Evolutionary conservation across 306 rosid genomes (phyloP).

Genomic region (Alnus glutinosa): DNA sequence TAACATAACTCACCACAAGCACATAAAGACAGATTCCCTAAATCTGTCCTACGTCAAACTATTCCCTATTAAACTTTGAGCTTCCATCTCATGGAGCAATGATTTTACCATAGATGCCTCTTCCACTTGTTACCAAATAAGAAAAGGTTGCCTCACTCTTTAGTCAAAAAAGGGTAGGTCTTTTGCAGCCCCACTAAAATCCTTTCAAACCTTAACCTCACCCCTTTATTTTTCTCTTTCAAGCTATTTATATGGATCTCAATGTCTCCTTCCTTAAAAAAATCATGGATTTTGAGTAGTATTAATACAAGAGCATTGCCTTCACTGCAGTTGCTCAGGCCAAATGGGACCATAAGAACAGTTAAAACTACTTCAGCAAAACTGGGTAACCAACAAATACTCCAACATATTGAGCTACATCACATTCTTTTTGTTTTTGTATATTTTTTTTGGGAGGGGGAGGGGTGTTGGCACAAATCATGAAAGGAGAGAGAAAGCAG

Average conservation of each 20-base stretch:
- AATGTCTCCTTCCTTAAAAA: too few species aligned
- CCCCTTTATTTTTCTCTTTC: too few species aligned
- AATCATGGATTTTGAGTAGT: too few species aligned
- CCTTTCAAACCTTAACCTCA: neutral
- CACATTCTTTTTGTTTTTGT: neutral
- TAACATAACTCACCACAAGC: too few species aligned
- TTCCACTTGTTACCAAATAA: neutral
- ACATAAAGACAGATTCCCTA: neutral
- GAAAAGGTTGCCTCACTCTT: neutral
- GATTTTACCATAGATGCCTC: neutral
- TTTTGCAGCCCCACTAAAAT: neutral
- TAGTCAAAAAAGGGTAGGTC: neutral
- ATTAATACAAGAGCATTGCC: too few species aligned
- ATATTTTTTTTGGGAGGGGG: neutral
- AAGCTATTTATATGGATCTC: too few species aligned
- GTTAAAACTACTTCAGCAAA: neutral
- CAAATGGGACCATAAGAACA: too few species aligned
- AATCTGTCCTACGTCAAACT: neutral
- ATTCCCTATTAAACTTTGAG: neutral
- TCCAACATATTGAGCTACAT: neutral
- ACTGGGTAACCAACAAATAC: neutral
- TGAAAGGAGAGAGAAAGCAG: neutral
- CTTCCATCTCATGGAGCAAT: neutral
- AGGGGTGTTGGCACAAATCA: neutral
- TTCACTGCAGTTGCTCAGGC: too few species aligned